These are phyloP conservation scores for Lasiosphaeris hirsuta DNA, from an alignment of 495 filamentous ascomycete genomes.

Conservation along the genomic window DNA sequence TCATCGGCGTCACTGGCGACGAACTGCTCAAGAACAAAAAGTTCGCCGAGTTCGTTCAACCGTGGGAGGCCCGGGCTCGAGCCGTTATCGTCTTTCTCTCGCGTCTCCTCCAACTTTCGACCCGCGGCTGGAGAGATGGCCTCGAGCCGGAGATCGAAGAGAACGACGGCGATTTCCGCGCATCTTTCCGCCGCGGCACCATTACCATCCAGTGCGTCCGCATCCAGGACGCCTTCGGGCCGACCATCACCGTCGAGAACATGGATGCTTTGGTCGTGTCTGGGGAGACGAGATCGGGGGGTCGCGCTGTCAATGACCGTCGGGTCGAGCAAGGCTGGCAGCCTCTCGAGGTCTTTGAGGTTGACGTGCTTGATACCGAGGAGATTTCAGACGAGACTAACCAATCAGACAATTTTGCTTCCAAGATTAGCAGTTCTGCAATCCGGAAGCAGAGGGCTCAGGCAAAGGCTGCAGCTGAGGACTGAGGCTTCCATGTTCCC, in stretches of 20 bases:
- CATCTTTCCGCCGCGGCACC: conserved; percentile 39
- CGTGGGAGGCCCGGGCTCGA: conserved; percentile 69
- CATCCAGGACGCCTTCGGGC: conserved; percentile 86
- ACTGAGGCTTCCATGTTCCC: too few relatives aligned
- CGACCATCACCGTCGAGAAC: conserved; percentile 77
- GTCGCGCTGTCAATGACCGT: conserved; percentile 76
- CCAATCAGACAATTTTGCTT: conserved; percentile 59
- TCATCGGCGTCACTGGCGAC: conserved; percentile 85
- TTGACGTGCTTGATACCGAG: conserved; percentile 79
- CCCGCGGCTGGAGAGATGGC: conserved; percentile 35
- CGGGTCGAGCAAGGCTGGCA: conserved; percentile 75
- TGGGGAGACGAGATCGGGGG: conserved; percentile 82
- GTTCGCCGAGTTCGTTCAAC: conserved; percentile 71
- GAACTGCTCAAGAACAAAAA: conserved; percentile 84
- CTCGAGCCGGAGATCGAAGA: conserved; percentile 19
- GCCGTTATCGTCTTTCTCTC: conserved; percentile 68
- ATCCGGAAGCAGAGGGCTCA: conserved; percentile 48
- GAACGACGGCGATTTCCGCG: conserved; percentile 37
- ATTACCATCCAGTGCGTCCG: conserved; percentile 68
- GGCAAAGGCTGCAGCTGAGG: not conserved
- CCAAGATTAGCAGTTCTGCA: conserved; percentile 86
- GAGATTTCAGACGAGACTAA: conserved; percentile 45
- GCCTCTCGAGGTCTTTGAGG: conserved; percentile 74
- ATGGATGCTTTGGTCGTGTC: conserved; percentile 84
- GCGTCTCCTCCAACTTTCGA: conserved; percentile 58